These are phyloP conservation scores for Aegilops tauschii DNA, from an alignment of 176 grass and related monocot species.

Conservation along the genomic window DNA sequence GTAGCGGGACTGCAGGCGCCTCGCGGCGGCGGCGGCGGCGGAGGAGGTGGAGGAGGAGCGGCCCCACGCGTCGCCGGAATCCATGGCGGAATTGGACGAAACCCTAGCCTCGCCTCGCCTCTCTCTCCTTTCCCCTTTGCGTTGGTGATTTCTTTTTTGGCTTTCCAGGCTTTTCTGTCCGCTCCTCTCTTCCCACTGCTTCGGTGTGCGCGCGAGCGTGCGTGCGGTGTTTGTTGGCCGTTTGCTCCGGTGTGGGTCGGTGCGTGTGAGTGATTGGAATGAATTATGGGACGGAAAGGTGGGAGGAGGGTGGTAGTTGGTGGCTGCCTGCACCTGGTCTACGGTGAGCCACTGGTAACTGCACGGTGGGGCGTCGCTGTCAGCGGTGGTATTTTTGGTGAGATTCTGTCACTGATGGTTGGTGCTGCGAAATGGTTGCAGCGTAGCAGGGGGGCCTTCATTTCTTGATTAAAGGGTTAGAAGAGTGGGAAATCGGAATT, in stretches of 20 bases:
- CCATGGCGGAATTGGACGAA: conserved; percentile 29
- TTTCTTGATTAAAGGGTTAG: too few species aligned
- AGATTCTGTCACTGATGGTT: too few species aligned
- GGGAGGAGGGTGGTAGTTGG: not conserved
- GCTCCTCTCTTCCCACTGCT: not conserved
- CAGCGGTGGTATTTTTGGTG: too few species aligned
- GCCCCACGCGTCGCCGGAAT: conserved; percentile 55
- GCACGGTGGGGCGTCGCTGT: too few species aligned
- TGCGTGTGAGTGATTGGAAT: not conserved
- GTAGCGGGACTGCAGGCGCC: conserved; percentile 76
- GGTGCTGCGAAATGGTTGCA: too few species aligned
- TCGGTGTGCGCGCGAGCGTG: not conserved
- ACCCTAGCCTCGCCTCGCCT: conserved; percentile 10
- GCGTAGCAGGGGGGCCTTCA: too few species aligned
- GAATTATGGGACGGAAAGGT: not conserved
- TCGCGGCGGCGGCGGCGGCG: conserved; percentile 40
- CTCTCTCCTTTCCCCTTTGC: not conserved
- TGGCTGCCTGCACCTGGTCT: not conserved
- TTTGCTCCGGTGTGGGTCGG: not conserved
- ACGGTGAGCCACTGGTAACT: not conserved
- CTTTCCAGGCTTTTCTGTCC: not conserved
- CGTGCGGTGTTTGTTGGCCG: not conserved
- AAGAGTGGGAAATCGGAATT: too few species aligned
- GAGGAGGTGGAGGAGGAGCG: conserved; percentile 52
- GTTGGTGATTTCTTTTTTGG: not conserved